Conservation (phyloP, 1,284 basidiomycete species). For the Moniliophthora roreri region DNA sequence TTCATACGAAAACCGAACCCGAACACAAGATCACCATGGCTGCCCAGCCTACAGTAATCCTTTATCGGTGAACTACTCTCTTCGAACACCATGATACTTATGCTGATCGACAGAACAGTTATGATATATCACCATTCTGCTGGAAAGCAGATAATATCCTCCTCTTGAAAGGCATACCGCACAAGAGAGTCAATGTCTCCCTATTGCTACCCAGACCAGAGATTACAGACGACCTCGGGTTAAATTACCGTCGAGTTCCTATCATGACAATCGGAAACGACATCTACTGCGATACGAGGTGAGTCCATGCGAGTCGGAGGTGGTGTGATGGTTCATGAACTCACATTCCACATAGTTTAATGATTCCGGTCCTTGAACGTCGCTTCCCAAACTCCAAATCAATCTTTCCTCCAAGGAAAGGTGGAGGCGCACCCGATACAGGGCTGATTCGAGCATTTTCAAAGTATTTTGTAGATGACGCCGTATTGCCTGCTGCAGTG, state of each 20-base stretch:
- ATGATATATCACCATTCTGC: slow-evolving; percentile 51
- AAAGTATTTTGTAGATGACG: slow-evolving; percentile 43
- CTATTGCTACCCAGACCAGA: slow-evolving; percentile 50
- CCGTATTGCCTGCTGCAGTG: slow-evolving; percentile 40
- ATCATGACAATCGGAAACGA: slow-evolving; percentile 60
- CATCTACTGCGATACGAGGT: slow-evolving; percentile 51
- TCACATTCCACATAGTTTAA: slow-evolving; percentile 35
- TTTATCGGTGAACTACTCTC: too few species aligned
- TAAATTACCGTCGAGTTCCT: slow-evolving; percentile 54
- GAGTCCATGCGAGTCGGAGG: not conserved
- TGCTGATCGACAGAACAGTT: slow-evolving; percentile 29
- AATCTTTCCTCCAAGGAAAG: slow-evolving; percentile 44
- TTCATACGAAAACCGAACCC: too few species aligned
- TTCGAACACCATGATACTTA: too few species aligned
- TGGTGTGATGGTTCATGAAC: not conserved
- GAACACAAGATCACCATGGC: too few species aligned
- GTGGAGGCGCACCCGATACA: slow-evolving; percentile 38
- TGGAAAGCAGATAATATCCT: slow-evolving; percentile 52
- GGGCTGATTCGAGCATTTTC: slow-evolving; percentile 47
- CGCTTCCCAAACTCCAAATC: slow-evolving; percentile 54
- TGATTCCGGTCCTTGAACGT: slow-evolving; percentile 46
- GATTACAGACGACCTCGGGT: slow-evolving; percentile 47
- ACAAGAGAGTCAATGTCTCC: slow-evolving; percentile 47
- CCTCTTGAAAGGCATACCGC: slow-evolving; percentile 46
- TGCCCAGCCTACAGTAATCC: too few species aligned